phyloP scores from a whole-genome alignment of 768 basidiomycete genomes.

The Suillus luteus region DNA sequence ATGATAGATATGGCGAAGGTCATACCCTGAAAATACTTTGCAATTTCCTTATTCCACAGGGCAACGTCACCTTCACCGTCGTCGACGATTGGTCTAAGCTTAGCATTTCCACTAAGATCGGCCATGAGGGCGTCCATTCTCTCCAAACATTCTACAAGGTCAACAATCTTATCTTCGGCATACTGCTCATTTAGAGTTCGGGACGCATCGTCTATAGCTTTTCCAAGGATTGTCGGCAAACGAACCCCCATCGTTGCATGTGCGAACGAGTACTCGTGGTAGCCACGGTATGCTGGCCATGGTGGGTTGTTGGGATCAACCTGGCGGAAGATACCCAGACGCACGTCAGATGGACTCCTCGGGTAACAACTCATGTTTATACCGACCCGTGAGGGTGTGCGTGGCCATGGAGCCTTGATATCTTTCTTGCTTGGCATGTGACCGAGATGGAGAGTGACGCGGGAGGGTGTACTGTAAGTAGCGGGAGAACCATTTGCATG shows the following conservation, averaged over 20 bases:
- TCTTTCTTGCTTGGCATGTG: slow-evolving; percentile 75
- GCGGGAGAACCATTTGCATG: slow-evolving; percentile 18
- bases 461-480: slow-evolving; percentile 45
- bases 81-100: slow-evolving; percentile 85
- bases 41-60: slow-evolving; percentile 97
- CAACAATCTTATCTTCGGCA: slow-evolving; percentile 79
- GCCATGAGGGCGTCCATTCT: slow-evolving; percentile 90
- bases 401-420: slow-evolving; percentile 71
- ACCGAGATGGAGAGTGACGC: slow-evolving; percentile 71
- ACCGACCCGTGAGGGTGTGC: slow-evolving; percentile 68
- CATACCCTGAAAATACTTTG: slow-evolving; percentile 85
- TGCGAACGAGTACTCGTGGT: slow-evolving; percentile 81
- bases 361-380: slow-evolving; percentile 15
- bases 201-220: slow-evolving; percentile 91
- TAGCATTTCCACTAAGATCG: slow-evolving; percentile 81
- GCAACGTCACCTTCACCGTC: slow-evolving; percentile 91
- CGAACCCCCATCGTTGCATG: slow-evolving; percentile 97
- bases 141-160: slow-evolving; percentile 83
- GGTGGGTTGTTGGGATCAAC: slow-evolving; percentile 85
- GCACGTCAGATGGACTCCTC: slow-evolving; percentile 1
- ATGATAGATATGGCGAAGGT: background rate
- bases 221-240: slow-evolving; percentile 92
- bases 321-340: slow-evolving; percentile 33
- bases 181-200: slow-evolving; percentile 87
- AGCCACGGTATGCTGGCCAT: slow-evolving; percentile 79